Base-by-base conservation (phyloP, 805 yeast species). In the Wickerhamiella bombiphila region DNA sequence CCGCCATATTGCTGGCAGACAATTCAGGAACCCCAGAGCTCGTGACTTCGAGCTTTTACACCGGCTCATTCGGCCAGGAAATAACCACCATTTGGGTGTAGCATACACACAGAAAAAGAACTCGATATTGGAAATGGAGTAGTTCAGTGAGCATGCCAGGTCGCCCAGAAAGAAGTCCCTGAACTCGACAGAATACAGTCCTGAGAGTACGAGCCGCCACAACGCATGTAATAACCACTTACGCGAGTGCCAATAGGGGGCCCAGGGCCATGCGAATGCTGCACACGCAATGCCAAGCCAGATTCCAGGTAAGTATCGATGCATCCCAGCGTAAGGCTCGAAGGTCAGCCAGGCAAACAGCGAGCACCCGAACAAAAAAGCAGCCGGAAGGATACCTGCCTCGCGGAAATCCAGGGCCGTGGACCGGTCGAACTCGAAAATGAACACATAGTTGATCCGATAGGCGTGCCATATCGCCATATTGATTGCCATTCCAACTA, bases 131-230 rank as follows among this genome's bases (percentile, higher is more conserved):
- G 94, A 80, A 62, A 83, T 63, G 0, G 95, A 70, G 58, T 91
- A 91, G 1, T 94, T 80, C 50, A 91, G 64, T 21, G 94, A 80
- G 57, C 93, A 80, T 36, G 88, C 63, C 22, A 91, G 76, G 57
- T 91, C 98, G 16, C 97, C 98, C 34, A 88, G 45, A 55, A 82
- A 83, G 64, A 91, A 88, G 58, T 91, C 98, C 40, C 86, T 68
- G 54, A 91, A 91, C 59, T 88, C 97, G 38, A 91, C 96, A 0
- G 97, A 95, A 51, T 78, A 91, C 30, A 85, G 64, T 0, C 97
- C 97, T 1, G 94, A 79, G 7, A 80, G 63, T 0, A 77, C 22
- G 35, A 91, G 60, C 51, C 98, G 66, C 66, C 86, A 70, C 1
- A 76, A 39, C 0, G 93, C 75, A 11, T 75, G 59, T 15, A 77